phyloP scores from a whole-genome alignment of 805 yeast species.

The Wickerhamiella bombiphila region DNA sequence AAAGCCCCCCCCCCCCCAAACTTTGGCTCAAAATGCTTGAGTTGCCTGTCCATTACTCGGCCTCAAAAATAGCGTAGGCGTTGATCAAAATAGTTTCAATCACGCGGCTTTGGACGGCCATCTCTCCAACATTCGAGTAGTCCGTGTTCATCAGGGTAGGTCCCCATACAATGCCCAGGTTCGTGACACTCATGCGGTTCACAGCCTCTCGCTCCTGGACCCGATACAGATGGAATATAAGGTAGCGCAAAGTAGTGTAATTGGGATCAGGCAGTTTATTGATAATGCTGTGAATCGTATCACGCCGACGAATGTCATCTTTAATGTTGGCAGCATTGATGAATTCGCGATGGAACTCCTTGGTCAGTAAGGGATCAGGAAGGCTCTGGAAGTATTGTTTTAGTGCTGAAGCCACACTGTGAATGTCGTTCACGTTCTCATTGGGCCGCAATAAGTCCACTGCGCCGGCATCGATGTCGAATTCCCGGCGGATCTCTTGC shows the following conservation, averaged over 20 bases:
- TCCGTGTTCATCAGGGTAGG: constrained; percentile 66
- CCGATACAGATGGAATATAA: constrained; percentile 71
- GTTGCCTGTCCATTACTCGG: no score
- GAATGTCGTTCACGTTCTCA: constrained; percentile 61
- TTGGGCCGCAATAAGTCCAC: constrained; percentile 39
- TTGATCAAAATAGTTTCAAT: constrained; percentile 74
- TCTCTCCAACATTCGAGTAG: constrained; percentile 51
- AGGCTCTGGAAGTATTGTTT: constrained; percentile 71
- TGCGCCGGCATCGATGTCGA: constrained; percentile 47
- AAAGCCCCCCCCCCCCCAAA: no score
- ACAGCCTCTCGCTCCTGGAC: constrained; percentile 46
- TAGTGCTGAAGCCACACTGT: constrained; percentile 72
- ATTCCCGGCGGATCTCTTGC: constrained; percentile 52
- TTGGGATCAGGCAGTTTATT: constrained; percentile 89
- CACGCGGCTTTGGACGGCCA: constrained; percentile 59
- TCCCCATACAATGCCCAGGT: constrained; percentile 88
- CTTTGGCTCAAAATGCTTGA: no score
- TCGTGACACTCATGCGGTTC: constrained; percentile 72
- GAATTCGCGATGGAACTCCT: constrained; percentile 45
- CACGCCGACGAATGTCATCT: constrained; percentile 48
- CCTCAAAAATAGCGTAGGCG: constrained; percentile 68
- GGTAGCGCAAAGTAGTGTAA: constrained; percentile 75
- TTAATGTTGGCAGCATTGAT: constrained; percentile 56
- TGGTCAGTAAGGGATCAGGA: constrained; percentile 75
- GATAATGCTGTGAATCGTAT: constrained; percentile 68